A percentile compares a stretch with the other conserved stretches of the same genome.
These are phyloP conservation scores for Brassica cretica DNA, from an alignment of 345 rosid species.

Conservation along the genomic window DNA sequence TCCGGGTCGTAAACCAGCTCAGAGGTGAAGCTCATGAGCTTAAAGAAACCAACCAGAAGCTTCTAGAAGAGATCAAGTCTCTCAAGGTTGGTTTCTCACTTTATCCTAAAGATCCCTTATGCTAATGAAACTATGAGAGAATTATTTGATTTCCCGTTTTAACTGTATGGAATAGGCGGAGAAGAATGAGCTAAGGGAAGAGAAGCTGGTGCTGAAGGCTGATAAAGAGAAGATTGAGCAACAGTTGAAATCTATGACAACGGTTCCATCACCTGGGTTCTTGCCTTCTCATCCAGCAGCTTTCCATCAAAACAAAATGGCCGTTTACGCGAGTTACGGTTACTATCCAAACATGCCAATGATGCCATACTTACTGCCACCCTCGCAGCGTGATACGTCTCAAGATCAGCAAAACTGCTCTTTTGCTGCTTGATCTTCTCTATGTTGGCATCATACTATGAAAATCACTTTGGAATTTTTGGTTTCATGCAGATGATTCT, in stretches of 20 bases:
- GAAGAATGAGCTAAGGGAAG: constrained; percentile 87
- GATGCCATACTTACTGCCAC: constrained; percentile 80
- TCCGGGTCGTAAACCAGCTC: constrained; percentile 71
- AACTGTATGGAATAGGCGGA: constrained; percentile 53
- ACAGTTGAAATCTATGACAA: constrained; percentile 59
- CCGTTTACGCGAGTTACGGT: constrained; percentile 61
- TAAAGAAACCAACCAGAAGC: constrained; percentile 72
- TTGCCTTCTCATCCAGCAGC: constrained; percentile 52
- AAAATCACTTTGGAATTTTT: not conserved
- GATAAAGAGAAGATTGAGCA: constrained; percentile 81
- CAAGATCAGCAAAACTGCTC: constrained; percentile 79
- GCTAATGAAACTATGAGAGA: not conserved
- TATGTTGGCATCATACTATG: constrained; percentile 1
- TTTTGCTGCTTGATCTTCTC: constrained; percentile 60
- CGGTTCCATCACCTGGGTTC: constrained; percentile 58
- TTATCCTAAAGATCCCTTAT: not conserved
- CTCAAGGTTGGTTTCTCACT: constrained; percentile 60
- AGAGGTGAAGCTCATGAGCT: constrained; percentile 73
- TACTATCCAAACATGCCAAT: constrained; percentile 57
- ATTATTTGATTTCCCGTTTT: constrained; percentile 2
- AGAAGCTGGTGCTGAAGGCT: constrained; percentile 69
- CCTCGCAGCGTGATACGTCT: constrained; percentile 69
- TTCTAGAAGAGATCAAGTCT: constrained; percentile 71
- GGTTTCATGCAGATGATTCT: constrained; percentile 29
- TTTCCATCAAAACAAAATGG: constrained; percentile 64